phyloP scores from a whole-genome alignment of 2,329 filamentous ascomycete genomes.

The Cladophialophora carrionii region DNA sequence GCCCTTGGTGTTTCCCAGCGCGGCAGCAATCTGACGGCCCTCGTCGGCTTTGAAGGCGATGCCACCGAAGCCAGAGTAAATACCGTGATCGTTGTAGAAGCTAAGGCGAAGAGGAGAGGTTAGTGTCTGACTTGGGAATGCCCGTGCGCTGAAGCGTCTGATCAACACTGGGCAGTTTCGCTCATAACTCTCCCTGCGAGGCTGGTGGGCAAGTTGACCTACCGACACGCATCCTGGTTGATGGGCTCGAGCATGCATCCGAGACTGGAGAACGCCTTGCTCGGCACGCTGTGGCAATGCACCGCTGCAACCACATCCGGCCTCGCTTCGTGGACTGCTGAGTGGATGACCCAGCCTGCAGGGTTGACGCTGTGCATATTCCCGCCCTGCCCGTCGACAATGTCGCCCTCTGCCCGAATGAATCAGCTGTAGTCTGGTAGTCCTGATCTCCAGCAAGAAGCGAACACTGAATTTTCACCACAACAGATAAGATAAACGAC shows the following conservation, averaged over 20 bases:
- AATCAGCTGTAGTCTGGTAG: background rate
- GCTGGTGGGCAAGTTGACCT: background rate
- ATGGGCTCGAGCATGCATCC: slow-evolving; percentile 63
- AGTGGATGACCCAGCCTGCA: slow-evolving; percentile 63
- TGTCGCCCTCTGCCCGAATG: slow-evolving; percentile 44
- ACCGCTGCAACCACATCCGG: slow-evolving; percentile 63
- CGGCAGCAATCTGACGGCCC: slow-evolving; percentile 46
- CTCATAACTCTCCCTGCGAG: background rate
- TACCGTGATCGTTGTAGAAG: slow-evolving; percentile 44
- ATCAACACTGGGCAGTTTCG: background rate
- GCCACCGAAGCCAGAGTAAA: slow-evolving; percentile 48
- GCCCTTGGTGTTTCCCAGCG: slow-evolving; percentile 57
- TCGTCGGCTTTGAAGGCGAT: slow-evolving; percentile 47
- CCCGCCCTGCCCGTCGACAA: slow-evolving; percentile 42
- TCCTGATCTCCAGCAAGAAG: background rate
- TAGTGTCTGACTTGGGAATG: background rate
- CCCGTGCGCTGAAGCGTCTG: background rate
- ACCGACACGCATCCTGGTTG: slow-evolving; percentile 52
- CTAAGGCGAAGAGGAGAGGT: slow-evolving; percentile 8
- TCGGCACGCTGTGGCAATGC: slow-evolving; percentile 62
- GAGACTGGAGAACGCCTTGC: slow-evolving; percentile 64
- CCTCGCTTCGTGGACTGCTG: slow-evolving; percentile 62
- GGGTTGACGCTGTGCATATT: slow-evolving; percentile 48
- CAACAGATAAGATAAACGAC: background rate
- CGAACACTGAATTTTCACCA: background rate